Percentiles rank a stretch among this genome's conserved stretches.
Conservation (phyloP, 73 alveolate genomes). For the Paraurostyla sp. region DNA sequence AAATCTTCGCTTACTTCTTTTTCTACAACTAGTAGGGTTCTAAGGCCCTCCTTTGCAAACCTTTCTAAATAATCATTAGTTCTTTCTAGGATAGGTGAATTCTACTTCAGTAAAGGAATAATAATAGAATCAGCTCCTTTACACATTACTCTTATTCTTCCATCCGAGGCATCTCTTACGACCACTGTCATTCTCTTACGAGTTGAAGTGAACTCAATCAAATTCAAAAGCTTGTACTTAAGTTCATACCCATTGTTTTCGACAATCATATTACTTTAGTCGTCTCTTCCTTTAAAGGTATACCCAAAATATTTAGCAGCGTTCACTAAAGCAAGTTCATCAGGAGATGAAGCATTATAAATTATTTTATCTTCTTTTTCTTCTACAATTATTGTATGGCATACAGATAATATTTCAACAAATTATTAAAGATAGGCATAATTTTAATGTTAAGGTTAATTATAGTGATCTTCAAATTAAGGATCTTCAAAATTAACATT, state of each 20-base stretch:
- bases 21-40: slow-evolving; percentile 95
- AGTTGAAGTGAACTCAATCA: slow-evolving; percentile 93
- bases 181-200: slow-evolving; percentile 98
- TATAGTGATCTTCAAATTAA: slow-evolving; percentile 65
- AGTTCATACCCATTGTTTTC: slow-evolving; percentile 62
- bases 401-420: slow-evolving; percentile 80
- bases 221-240: slow-evolving; percentile 85
- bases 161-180: slow-evolving; percentile 76
- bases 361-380: slow-evolving; percentile 72
- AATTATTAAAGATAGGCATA: slow-evolving; percentile 68
- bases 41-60: slow-evolving; percentile 93
- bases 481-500: slow-evolving; percentile 87
- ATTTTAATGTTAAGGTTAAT: slow-evolving; percentile 66
- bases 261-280: slow-evolving; percentile 80
- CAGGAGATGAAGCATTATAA: slow-evolving; percentile 94
- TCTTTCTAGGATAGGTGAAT: background rate
- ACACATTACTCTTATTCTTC: slow-evolving; percentile 84
- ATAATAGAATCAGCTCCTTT: slow-evolving; percentile 95
- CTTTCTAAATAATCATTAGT: slow-evolving; percentile 83
- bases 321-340: slow-evolving; percentile 94
- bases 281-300: slow-evolving; percentile 90
- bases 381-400: slow-evolving; percentile 93
- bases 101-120: slow-evolving; percentile 66
- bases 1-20: slow-evolving; percentile 89
- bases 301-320: slow-evolving; percentile 89